Evolutionary conservation across 192 early-diverging fungal genomes (phyloP).

Genomic region (Coemansia sp.): DNA sequence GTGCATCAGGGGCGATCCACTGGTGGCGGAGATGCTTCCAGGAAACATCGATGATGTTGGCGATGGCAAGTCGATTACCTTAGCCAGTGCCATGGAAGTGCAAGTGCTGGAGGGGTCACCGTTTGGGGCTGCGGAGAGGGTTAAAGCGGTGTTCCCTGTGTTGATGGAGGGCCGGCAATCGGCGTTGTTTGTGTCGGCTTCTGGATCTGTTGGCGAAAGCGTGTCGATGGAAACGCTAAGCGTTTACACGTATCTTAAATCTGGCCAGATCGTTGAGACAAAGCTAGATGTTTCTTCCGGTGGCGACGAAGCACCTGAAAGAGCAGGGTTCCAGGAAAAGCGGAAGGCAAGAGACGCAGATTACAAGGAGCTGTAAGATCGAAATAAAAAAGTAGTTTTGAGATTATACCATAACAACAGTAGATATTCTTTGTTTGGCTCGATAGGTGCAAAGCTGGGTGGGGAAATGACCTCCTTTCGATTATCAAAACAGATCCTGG

Average conservation of each 20-base stretch:
- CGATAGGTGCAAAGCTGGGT: too few species aligned
- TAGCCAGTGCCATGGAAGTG: conserved; percentile 34
- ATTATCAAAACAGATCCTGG: too few species aligned
- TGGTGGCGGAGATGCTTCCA: conserved; percentile 7
- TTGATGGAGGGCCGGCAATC: conserved; percentile 17
- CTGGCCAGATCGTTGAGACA: conserved; percentile 22
- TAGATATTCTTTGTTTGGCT: too few species aligned
- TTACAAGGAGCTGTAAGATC: conserved; percentile 27
- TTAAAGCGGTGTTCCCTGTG: conserved; percentile 43
- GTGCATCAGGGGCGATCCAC: neutral
- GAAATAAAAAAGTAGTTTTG: neutral
- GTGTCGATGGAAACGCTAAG: conserved; percentile 7
- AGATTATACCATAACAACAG: too few species aligned
- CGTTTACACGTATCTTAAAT: conserved; percentile 7
- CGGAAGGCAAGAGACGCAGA: conserved; percentile 36
- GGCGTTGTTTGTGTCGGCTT: conserved; percentile 25
- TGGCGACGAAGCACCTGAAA: neutral
- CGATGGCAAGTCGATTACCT: neutral
- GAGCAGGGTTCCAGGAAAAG: neutral
- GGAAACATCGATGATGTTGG: neutral
- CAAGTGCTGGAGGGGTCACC: neutral
- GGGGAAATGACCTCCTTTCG: too few species aligned
- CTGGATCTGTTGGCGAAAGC: conserved; percentile 1
- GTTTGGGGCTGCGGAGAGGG: neutral
- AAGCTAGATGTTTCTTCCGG: neutral